Conservation (phyloP, 768 basidiomycete genomes). For the Rhizopogon vinicolor region DNA sequence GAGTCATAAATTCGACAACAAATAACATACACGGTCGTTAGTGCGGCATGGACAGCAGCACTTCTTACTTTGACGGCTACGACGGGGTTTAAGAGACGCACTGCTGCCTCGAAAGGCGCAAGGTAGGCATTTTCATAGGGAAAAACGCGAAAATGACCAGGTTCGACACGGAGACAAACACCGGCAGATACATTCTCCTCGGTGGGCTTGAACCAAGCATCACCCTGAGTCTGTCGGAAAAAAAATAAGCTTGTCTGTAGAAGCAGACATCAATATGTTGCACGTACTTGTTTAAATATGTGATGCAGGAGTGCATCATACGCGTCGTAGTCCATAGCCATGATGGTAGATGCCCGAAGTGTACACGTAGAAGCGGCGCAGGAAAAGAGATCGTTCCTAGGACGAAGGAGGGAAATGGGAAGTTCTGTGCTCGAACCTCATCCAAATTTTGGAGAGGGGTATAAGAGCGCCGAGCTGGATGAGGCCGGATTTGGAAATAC, state of each 20-base stretch:
- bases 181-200: slow-evolving; percentile 79
- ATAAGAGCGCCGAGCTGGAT: slow-evolving; percentile 6
- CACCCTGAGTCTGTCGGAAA: slow-evolving; percentile 62
- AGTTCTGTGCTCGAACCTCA: not conserved
- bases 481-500: not conserved
- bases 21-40: slow-evolving; percentile 57
- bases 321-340: slow-evolving; percentile 57
- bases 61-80: slow-evolving; percentile 80
- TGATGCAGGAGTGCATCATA: slow-evolving; percentile 78
- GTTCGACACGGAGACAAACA: slow-evolving; percentile 68
- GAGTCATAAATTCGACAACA: not conserved
- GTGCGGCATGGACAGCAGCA: slow-evolving; percentile 76
- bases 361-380: not conserved
- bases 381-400: not conserved
- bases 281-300: slow-evolving; percentile 66
- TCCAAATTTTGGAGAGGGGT: slow-evolving; percentile 3
- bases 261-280: not conserved
- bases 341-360: slow-evolving; percentile 11
- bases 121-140: slow-evolving; percentile 83
- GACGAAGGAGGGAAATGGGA: slow-evolving; percentile 1
- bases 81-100: slow-evolving; percentile 72
- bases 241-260: not conserved
- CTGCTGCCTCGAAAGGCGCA: slow-evolving; percentile 77
- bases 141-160: slow-evolving; percentile 72
- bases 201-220: slow-evolving; percentile 83